A percentile compares a stretch with the other conserved stretches of the same genome.
Evolutionary conservation across 257 asterid species (phyloP).

Genomic region (Solanum phureja): DNA sequence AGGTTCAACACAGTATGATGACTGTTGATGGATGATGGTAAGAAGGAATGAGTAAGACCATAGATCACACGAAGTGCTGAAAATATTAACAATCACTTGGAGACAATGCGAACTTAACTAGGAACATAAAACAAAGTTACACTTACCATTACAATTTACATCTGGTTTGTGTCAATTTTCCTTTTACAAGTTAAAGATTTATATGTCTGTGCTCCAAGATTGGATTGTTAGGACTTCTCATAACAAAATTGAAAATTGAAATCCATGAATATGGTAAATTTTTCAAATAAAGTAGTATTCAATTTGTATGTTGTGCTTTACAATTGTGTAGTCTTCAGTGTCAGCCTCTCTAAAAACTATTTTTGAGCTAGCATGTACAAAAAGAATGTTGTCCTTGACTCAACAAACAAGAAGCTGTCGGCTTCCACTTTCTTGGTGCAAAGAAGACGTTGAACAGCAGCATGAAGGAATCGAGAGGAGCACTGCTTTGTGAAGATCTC

Average conservation of each 20-base stretch:
- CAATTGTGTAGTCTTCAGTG: background rate
- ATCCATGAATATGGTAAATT: background rate
- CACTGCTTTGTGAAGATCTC: conserved; percentile 23
- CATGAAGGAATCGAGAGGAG: conserved; percentile 6
- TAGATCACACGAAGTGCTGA: too few species aligned
- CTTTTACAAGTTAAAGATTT: too few species aligned
- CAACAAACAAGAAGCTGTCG: background rate
- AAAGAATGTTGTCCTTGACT: background rate
- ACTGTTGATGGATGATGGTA: too few species aligned
- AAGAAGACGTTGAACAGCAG: background rate
- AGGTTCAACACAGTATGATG: background rate
- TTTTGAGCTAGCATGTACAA: background rate
- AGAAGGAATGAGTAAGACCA: too few species aligned
- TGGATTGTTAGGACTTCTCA: background rate
- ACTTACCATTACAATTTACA: too few species aligned
- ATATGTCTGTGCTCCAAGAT: too few species aligned
- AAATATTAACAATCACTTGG: too few species aligned
- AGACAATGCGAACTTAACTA: too few species aligned
- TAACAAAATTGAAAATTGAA: background rate
- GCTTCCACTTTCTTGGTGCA: background rate
- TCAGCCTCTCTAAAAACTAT: background rate
- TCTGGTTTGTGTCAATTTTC: too few species aligned
- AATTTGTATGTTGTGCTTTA: background rate
- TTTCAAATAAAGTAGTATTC: background rate
- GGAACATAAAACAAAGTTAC: too few species aligned